Evolutionary conservation across 805 yeast species (phyloP).

Genomic region (Torulaspora quercuum): DNA sequence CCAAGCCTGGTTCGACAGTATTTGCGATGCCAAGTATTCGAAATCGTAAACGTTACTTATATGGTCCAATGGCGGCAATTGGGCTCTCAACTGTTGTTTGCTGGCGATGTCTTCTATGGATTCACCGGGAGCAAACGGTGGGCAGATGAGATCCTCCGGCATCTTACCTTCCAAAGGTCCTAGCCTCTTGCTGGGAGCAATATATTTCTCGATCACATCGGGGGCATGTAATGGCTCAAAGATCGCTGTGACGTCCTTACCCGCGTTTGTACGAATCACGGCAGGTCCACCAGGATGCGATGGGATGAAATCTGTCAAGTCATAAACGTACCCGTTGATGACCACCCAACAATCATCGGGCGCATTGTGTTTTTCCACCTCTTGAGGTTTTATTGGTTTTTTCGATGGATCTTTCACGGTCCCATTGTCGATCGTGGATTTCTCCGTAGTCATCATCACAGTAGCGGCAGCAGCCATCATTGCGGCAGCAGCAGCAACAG

Average conservation of each 20-base stretch:
- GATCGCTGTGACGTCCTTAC: conserved; percentile 75
- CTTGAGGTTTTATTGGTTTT: conserved; percentile 37
- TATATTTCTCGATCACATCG: conserved; percentile 68
- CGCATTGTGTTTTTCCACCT: conserved; percentile 66
- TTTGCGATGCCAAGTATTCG: conserved; percentile 78
- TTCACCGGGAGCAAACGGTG: conserved; percentile 37
- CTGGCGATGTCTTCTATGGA: conserved; percentile 31
- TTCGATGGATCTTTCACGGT: conserved; percentile 17
- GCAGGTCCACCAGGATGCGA: conserved; percentile 81
- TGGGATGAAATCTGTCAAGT: conserved; percentile 66
- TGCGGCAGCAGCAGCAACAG: conserved; percentile 6
- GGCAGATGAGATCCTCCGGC: conserved; percentile 31
- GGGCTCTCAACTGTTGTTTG: conserved; percentile 34
- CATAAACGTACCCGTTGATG: conserved; percentile 73
- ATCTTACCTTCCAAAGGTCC: conserved; percentile 48
- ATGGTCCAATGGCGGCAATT: conserved; percentile 65
- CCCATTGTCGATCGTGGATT: conserved; percentile 14
- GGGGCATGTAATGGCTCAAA: conserved; percentile 89
- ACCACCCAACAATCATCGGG: conserved; percentile 81
- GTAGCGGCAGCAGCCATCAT: conserved; percentile 9
- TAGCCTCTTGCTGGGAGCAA: conserved; percentile 56
- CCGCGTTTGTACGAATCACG: conserved; percentile 77
- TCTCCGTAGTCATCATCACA: not conserved
- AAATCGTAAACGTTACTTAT: conserved; percentile 81
- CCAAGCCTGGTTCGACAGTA: conserved; percentile 79